Evolutionary conservation across 2,329 filamentous ascomycete genomes (phyloP).

Genomic region (Hymenoscyphus infarciens): DNA sequence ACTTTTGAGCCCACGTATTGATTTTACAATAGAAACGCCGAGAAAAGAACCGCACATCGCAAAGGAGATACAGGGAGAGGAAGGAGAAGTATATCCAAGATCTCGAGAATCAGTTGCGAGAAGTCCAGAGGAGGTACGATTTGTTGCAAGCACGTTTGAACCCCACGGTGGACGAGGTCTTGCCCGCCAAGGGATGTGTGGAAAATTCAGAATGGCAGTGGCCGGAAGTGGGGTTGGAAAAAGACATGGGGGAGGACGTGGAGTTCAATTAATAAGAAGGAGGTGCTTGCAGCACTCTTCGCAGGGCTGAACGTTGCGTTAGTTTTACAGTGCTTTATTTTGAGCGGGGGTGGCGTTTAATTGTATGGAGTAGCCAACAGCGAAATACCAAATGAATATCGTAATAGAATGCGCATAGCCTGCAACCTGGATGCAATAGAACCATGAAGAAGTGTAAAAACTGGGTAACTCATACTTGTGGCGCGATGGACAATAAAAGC

Average conservation of each 20-base stretch:
- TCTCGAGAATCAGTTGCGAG: conserved; percentile 14
- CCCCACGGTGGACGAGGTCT: background rate
- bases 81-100: conserved; percentile 20
- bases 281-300: background rate
- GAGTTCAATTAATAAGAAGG: background rate
- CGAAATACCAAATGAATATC: background rate
- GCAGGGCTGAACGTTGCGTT: conserved; percentile 4
- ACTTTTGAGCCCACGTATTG: background rate
- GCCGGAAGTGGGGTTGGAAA: conserved; percentile 5
- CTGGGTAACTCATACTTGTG: background rate
- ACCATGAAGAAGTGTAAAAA: background rate
- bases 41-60: conserved; percentile 20
- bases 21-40: conserved; percentile 10
- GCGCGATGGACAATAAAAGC: too few relatives aligned
- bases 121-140: conserved; percentile 9
- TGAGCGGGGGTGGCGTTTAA: conserved; percentile 5
- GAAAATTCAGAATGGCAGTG: conserved; percentile 11
- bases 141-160: background rate
- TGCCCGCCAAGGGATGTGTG: background rate
- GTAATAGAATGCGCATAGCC: background rate
- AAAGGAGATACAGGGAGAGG: conserved; percentile 16
- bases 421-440: background rate
- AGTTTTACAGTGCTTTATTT: background rate
- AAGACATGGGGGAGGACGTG: background rate
- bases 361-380: background rate